Percentiles rank a stretch among this genome's conserved stretches.
Conservation (phyloP, 805 yeast genomes). For the Sugiyamaella valdiviana region DNA sequence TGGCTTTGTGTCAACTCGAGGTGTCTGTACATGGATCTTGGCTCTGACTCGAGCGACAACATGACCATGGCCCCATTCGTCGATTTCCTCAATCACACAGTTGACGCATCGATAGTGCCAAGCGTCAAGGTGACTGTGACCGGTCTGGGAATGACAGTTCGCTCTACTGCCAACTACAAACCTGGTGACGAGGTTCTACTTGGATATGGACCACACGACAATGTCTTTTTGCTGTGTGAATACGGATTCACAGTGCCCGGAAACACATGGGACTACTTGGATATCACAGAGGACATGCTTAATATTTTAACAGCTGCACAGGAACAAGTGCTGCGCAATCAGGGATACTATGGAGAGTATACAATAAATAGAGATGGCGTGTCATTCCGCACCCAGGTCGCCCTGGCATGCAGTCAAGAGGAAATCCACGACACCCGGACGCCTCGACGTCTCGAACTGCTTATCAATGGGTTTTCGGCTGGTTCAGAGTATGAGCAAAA, state of each 20-base stretch:
- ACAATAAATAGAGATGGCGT: slow-evolving; percentile 48
- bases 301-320: slow-evolving; percentile 37
- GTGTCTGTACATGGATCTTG: slow-evolving; percentile 69
- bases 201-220: slow-evolving; percentile 84
- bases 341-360: slow-evolving; percentile 68
- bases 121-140: slow-evolving; percentile 34
- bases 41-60: slow-evolving; percentile 44
- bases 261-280: slow-evolving; percentile 67
- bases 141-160: slow-evolving; percentile 48
- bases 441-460: slow-evolving; percentile 3
- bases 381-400: slow-evolving; percentile 73
- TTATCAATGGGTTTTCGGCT: slow-evolving; percentile 11
- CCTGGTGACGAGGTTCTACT: slow-evolving; percentile 57
- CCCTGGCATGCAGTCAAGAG: slow-evolving; percentile 43
- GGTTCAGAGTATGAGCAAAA: slow-evolving; percentile 3
- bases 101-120: not conserved
- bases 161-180: slow-evolving; percentile 32
- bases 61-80: slow-evolving; percentile 89
- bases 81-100: slow-evolving; percentile 73
- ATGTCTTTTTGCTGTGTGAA: slow-evolving; percentile 74
- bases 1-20: slow-evolving; percentile 91
- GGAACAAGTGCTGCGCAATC: slow-evolving; percentile 40
- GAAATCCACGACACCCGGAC: not conserved
- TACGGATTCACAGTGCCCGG: slow-evolving; percentile 66
- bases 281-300: slow-evolving; percentile 45